Evolutionary conservation across 2,329 filamentous ascomycete species (phyloP).

Genomic region (Xylaria sp.): DNA sequence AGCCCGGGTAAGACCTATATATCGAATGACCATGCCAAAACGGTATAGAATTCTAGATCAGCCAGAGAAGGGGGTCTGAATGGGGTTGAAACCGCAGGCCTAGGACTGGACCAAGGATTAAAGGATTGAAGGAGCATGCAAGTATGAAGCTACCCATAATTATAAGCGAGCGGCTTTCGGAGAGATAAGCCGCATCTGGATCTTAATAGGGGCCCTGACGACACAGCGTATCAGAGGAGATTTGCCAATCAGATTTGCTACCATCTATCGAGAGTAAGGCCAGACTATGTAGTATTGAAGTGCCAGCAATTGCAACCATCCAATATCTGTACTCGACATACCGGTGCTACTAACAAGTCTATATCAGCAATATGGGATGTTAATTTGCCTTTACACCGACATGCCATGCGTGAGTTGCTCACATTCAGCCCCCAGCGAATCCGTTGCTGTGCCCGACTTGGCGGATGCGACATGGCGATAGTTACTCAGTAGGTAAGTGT

Average conservation of each 20-base stretch:
- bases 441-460: constrained; percentile 13
- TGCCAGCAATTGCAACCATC: neutral
- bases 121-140: constrained; percentile 36
- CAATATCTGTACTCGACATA: neutral
- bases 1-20: constrained; percentile 22
- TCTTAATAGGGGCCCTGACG: constrained; percentile 11
- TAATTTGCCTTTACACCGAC: neutral
- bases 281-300: neutral
- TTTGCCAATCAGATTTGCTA: constrained; percentile 16
- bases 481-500: neutral
- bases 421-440: constrained; percentile 15
- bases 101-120: constrained; percentile 28
- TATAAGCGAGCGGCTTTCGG: constrained; percentile 27
- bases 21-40: constrained; percentile 8
- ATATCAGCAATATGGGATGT: neutral
- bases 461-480: constrained; percentile 13
- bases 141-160: constrained; percentile 10
- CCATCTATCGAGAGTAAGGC: neutral
- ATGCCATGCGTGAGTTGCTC: constrained; percentile 7
- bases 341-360: neutral
- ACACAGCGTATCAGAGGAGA: constrained; percentile 20
- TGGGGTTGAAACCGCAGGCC: neutral
- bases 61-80: neutral
- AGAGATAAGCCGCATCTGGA: constrained; percentile 27
- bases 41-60: constrained; percentile 26